Base-by-base conservation (phyloP, 495 filamentous ascomycete genomes). In the Tricharina praecox region DNA sequence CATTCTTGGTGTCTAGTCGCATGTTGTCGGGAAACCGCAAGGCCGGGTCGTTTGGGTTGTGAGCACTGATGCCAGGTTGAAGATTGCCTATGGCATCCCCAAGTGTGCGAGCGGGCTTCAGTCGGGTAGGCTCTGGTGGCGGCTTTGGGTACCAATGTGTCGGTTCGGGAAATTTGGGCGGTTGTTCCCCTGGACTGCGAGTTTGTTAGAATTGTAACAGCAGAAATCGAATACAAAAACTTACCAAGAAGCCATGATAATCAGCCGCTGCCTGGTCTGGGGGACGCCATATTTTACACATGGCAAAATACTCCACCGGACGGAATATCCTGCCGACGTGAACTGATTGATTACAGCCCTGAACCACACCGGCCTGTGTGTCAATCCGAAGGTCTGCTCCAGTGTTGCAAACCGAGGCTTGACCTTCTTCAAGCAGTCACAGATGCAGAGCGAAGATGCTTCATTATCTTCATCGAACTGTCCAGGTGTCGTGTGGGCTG, bases 181-280 rank as follows among this genome's bases (percentile, higher is more conserved):
- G 73, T 0, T 59, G 64, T 53, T 87, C 83, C 0, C 86, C 88
- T 0, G 82, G 81, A 19, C 78, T 83, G 46, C 32, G 48, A 20
- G 16, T 46, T 34, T 10, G 19, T 44, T 26, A 44, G 41, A 13
- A 24, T n/a, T n/a, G n/a, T n/a, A n/a, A n/a, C n/a, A n/a, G n/a
- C n/a, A n/a, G n/a, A n/a, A n/a, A n/a, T n/a, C n/a, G n/a, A n/a
- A n/a, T n/a, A n/a, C n/a, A n/a, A n/a, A n/a, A n/a, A 50, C 70
- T 61, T 67, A 82, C 80, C 77, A 81, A 7, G 86, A 72, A 0
- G 82, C 87, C 34, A 95, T 74, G 19, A 93, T 73, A 19, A 95
- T 66, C 1, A 94, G 56, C 3, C 90, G 68, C 38, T 65, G 68
- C 18, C 81, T 66, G 2, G 55, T 61, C 53, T 81, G 75, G 0